These are phyloP conservation scores for Syncephalastrum monosporum DNA, from an alignment of 371 early-diverging fungal genomes.

Conservation along the genomic window DNA sequence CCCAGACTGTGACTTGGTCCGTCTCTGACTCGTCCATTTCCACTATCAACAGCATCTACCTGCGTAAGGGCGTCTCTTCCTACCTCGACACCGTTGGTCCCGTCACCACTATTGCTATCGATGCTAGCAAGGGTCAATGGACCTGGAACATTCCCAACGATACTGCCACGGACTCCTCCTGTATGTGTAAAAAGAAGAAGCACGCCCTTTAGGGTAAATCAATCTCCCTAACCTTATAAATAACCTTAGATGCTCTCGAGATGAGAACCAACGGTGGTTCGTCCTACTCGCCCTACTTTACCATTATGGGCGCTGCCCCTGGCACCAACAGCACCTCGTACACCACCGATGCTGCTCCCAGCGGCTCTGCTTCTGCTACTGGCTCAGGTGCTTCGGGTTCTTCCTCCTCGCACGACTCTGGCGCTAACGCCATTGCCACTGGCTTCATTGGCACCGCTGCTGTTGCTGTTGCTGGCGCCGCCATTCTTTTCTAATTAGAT, in stretches of 20 bases:
- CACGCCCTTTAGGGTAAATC: too few relatives aligned
- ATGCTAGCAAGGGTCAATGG: constrained; percentile 15
- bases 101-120: not conserved
- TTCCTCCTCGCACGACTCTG: too few relatives aligned
- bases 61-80: constrained; percentile 29
- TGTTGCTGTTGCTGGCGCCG: constrained; percentile 12
- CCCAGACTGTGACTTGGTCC: constrained; percentile 30
- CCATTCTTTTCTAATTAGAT: not conserved
- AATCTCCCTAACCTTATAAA: not conserved
- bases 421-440: too few relatives aligned
- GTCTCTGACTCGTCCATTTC: constrained; percentile 14
- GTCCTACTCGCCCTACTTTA: constrained; percentile 41
- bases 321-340: constrained; percentile 12
- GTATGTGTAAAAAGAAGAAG: constrained; percentile 19
- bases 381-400: constrained; percentile 6
- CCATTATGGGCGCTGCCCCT: constrained; percentile 31
- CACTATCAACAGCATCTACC: constrained; percentile 26
- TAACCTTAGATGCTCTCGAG: constrained; percentile 29
- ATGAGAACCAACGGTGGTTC: constrained; percentile 28
- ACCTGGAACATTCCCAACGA: constrained; percentile 32
- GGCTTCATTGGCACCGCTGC: constrained; percentile 10
- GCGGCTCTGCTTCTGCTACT: constrained; percentile 8
- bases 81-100: constrained; percentile 21
- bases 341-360: constrained; percentile 2
- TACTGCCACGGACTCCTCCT: constrained; percentile 23